Conservation (phyloP, 75 land plant genomes). For the Isoetes taiwanensis region DNA sequence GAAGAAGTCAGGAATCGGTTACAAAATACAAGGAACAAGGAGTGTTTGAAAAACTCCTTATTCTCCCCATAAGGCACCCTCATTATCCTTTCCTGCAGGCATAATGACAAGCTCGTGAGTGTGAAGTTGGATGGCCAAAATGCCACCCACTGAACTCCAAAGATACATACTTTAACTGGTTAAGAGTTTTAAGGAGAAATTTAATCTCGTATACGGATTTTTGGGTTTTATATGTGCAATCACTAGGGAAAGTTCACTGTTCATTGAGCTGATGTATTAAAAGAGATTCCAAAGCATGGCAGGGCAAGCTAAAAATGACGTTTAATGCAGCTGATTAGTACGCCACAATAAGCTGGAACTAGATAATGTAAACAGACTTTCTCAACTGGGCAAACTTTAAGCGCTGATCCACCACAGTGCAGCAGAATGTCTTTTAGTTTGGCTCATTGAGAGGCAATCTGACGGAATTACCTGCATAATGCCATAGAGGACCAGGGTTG, state of each 20-base stretch:
- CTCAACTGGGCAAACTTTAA: neutral
- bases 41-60: slow-evolving; percentile 55
- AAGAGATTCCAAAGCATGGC: neutral
- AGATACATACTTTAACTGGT: neutral
- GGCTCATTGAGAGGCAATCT: neutral
- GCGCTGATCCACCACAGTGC: too few relatives aligned
- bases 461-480: slow-evolving; percentile 44
- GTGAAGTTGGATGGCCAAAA: neutral
- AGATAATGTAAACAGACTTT: neutral
- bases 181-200: neutral
- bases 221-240: too few relatives aligned
- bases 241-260: too few relatives aligned
- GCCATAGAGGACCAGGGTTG: slow-evolving; percentile 77
- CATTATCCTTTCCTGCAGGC: slow-evolving; percentile 88
- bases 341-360: neutral
- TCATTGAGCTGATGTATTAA: too few relatives aligned
- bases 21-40: slow-evolving; percentile 88
- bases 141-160: neutral
- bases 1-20: slow-evolving; percentile 74
- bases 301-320: neutral
- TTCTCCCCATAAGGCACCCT: slow-evolving; percentile 68
- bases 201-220: too few relatives aligned
- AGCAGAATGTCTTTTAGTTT: neutral
- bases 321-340: neutral
- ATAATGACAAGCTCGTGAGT: neutral